Conservation (phyloP, 805 yeast genomes). For the Yarrowia sp. region DNA sequence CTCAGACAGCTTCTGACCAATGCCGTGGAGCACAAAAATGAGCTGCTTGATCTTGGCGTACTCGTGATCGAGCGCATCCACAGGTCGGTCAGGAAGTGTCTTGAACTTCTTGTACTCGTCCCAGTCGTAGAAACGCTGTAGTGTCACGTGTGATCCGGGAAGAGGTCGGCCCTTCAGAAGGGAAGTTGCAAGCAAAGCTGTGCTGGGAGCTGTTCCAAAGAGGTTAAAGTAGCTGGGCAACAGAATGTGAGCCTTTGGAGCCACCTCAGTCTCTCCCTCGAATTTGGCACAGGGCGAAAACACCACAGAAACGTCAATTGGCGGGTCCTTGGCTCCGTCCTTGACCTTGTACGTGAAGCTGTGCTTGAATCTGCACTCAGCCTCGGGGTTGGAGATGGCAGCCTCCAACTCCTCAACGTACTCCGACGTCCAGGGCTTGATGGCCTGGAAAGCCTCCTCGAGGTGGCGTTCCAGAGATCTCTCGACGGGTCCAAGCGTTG, state of each 20-base stretch:
- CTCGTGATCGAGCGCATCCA: slow-evolving; percentile 33
- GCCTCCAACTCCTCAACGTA: slow-evolving; percentile 34
- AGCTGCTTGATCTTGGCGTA: slow-evolving; percentile 54
- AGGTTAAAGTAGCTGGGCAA: slow-evolving; percentile 6
- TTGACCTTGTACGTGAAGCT: slow-evolving; percentile 31
- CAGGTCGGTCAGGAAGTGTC: slow-evolving; percentile 35
- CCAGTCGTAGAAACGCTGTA: slow-evolving; percentile 39
- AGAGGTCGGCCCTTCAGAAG: slow-evolving; percentile 32
- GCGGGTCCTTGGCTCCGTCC: slow-evolving; percentile 24
- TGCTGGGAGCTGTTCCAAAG: slow-evolving; percentile 28
- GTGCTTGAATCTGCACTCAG: slow-evolving; percentile 32
- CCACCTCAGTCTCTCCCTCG: slow-evolving; percentile 29
- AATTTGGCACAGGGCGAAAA: slow-evolving; percentile 36
- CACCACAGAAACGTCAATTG: slow-evolving; percentile 31
- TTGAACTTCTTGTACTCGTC: slow-evolving; percentile 35
- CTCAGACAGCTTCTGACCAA: slow-evolving; percentile 84
- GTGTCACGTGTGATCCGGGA: slow-evolving; percentile 31
- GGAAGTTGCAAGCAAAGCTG: slow-evolving; percentile 28
- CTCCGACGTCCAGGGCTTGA: slow-evolving; percentile 35
- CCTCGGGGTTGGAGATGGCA: slow-evolving; percentile 35
- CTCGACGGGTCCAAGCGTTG: slow-evolving; percentile 39
- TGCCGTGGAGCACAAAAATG: slow-evolving; percentile 86
- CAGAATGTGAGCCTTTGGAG: slow-evolving; percentile 8
- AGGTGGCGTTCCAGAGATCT: slow-evolving; percentile 37
- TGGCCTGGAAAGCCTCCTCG: slow-evolving; percentile 30